Evolutionary conservation across 2,329 filamentous ascomycete genomes (phyloP), one percentile per base, ranked within the genome.

Genomic region (Paracoccidioides brasiliensis): DNA sequence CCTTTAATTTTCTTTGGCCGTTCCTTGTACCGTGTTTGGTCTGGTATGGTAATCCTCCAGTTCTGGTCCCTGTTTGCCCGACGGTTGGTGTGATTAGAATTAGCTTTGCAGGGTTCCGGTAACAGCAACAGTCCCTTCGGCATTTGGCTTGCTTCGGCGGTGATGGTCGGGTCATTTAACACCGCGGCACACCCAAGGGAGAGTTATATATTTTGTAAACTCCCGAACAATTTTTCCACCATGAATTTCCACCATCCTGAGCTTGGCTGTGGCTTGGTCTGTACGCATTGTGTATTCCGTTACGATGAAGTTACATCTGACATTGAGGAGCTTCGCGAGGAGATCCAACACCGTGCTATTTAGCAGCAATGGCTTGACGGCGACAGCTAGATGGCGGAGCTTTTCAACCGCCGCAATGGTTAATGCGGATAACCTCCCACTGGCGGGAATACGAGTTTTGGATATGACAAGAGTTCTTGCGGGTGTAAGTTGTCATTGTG

Each of bases 401-500:
- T 72, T 68, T 58, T 75, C 77, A 42, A 76, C 73, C 35, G 67
- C 71, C 56, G 65, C 69, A 52, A 61, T 67, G 48, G 67, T 73
- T 62, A 37, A 15, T 37, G n/a, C 33, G 52, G 74, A 72, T 33
- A 77, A 76, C 14, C 70, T 86, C 37, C 91, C 93, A 28, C 78
- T 98, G 63, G 82, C 88, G 40, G 93, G 93, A 0, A 85, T 93
- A 63, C 83, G 87, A 55, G 90, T 97, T 12, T 78, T 98, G 59
- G 93, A 98, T 69, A 94, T 98, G 90, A 97, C 91, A 3, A 81
- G 93, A 73, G 93, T 98, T 1, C 74, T 98, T 60, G 93, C 93
- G 60, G 93, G 93, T 56, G 91, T 96, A 76, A 73, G 85, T 78
- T 33, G 12, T 40, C n/a, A 37, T 52, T 55, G 57, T 12, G 43